Evolutionary conservation across 2,329 filamentous ascomycete species (phyloP), one percentile per base, ranked within the genome.

Genomic region (Gremmenia infestans): DNA sequence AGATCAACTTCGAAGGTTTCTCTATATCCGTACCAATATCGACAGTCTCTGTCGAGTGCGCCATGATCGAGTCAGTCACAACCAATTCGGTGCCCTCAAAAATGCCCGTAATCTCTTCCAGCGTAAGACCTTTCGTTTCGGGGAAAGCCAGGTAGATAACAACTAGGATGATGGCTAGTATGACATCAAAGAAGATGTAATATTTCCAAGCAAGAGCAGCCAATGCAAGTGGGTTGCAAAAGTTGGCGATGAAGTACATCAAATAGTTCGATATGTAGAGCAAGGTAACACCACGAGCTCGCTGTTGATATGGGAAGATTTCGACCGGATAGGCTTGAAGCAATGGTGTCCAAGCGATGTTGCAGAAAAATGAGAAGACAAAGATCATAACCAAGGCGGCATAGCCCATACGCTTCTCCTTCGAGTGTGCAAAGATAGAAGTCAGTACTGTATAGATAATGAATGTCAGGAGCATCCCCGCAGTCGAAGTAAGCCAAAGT

Each of bases 301-400:
- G 70, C 1, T 73, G 59, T 9, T 63, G 64, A 53, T 72, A 74
- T 2, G 72, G 71, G 46, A 72, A 67, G 45, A 75, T 72, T 52
- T 76, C 73, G 11, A 68, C 68, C 14, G 55, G 42, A 53, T 57
- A 59, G 8, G 47, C 32, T 4, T 54, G 55, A 4, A 56, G 50
- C 12, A 52, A 50, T 5, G 39, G 67, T 58, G 54, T 67, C 69
- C 49, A 66, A 57, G 9, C 62, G 11, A 48, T 54, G 32, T 45
- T 43, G 37, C 43, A 52, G 11, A 35, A 50, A 7, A 40, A 45
- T 50, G 78, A 77, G 60, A 82, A 85, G 19, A 82, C 68, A 76
- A 81, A 83, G 60, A 84, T 76, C 60, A 82, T 81, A 17, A 77
- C 77, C 35, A 85, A 74, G 63, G 82, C 80, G 2, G 75, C 75